A percentile compares a stretch with the other conserved stretches of the same genome.
Evolutionary conservation across 129 eudicot species (phyloP).

Genomic region (Tagetes patula): DNA sequence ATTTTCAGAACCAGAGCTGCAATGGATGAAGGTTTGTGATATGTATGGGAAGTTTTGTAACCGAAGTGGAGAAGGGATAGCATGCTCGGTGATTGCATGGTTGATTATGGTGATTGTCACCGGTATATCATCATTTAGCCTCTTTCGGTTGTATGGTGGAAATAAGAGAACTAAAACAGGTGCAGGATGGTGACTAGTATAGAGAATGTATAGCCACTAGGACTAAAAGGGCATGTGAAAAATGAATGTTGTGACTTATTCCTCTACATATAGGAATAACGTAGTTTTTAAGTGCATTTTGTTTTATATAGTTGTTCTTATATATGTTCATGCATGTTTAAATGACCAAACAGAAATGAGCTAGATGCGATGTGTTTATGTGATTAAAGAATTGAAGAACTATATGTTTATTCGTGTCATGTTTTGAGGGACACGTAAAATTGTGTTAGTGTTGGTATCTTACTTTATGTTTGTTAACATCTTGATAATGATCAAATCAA

Average conservation of each 20-base stretch:
- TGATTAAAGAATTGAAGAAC: too few relatives aligned
- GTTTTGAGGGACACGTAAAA: too few relatives aligned
- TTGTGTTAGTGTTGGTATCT: too few relatives aligned
- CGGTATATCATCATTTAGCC: slow-evolving; percentile 67
- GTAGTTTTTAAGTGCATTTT: neutral
- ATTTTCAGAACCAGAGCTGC: slow-evolving; percentile 56
- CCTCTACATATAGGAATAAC: slow-evolving; percentile 6
- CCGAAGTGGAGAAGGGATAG: slow-evolving; percentile 73
- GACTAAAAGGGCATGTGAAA: neutral
- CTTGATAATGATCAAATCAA: too few relatives aligned
- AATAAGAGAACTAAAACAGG: slow-evolving; percentile 27
- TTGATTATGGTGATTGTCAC: slow-evolving; percentile 58
- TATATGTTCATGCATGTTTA: slow-evolving; percentile 10
- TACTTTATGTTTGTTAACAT: too few relatives aligned
- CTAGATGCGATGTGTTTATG: neutral
- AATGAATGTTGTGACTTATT: neutral
- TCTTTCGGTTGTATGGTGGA: slow-evolving; percentile 71
- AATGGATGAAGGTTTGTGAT: slow-evolving; percentile 79
- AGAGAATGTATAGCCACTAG: slow-evolving; percentile 22
- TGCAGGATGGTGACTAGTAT: slow-evolving; percentile 44
- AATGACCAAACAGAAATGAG: neutral
- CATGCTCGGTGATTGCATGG: slow-evolving; percentile 49
- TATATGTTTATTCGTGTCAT: too few relatives aligned
- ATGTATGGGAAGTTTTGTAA: slow-evolving; percentile 74
- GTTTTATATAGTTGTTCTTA: neutral